phyloP scores from a whole-genome alignment of 345 rosid genomes.

The Moricandia arvensis region DNA sequence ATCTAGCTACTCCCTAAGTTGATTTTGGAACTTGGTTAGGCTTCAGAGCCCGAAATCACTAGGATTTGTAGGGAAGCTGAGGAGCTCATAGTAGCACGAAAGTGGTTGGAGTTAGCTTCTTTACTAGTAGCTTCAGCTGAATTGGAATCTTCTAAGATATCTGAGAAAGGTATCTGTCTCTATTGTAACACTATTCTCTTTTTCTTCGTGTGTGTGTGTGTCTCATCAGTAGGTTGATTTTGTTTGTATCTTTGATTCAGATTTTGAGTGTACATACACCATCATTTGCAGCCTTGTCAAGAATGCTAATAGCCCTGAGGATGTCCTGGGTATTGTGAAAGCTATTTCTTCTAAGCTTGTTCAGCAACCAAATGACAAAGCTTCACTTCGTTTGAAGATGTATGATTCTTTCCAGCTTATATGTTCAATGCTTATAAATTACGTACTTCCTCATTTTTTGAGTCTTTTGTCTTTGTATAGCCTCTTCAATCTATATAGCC shows the following conservation, averaged over 20 bases:
- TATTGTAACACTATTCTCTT: background rate
- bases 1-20: background rate
- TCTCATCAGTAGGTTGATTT: background rate
- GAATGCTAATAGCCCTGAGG: conserved; percentile 55
- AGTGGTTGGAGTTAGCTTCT: conserved; percentile 81
- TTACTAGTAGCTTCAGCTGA: conserved; percentile 94
- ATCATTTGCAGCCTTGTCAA: conserved; percentile 87
- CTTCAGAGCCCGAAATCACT: conserved; percentile 66
- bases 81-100: conserved; percentile 53
- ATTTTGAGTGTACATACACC: conserved; percentile 91
- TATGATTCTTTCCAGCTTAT: conserved; percentile 31
- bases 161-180: conserved; percentile 73
- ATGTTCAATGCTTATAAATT: conserved; percentile 5
- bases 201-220: background rate
- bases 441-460: conserved; percentile 5
- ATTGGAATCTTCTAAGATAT: conserved; percentile 73
- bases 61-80: conserved; percentile 81
- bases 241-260: conserved; percentile 41
- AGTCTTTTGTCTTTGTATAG: conserved; percentile 43
- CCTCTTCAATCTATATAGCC: conserved; percentile 90
- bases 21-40: conserved; percentile 41
- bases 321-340: conserved; percentile 70
- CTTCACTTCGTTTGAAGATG: conserved; percentile 89
- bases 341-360: conserved; percentile 64
- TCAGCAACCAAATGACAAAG: conserved; percentile 87